Evolutionary conservation across 441 rosid genomes (phyloP).

Genomic region (Populus tomentosa): DNA sequence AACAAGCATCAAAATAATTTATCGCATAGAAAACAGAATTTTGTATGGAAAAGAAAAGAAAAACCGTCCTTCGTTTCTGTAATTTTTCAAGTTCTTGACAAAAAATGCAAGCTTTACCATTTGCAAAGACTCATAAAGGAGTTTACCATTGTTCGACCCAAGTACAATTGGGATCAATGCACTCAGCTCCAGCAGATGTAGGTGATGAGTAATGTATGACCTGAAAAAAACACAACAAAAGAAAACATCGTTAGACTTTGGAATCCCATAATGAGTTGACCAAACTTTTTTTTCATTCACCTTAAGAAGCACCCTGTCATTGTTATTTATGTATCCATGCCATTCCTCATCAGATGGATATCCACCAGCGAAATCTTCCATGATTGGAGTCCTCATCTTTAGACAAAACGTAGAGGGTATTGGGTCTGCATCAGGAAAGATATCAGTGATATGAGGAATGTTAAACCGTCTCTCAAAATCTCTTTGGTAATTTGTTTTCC

Average conservation of each 20-base stretch:
- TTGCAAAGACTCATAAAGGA: not conserved
- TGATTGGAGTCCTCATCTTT: conserved; percentile 81
- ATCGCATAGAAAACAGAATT: not conserved
- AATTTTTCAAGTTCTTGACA: not conserved
- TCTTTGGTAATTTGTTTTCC: conserved; percentile 61
- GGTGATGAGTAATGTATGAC: conserved; percentile 74
- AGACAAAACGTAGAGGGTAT: conserved; percentile 92
- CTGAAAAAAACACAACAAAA: conserved; percentile 26
- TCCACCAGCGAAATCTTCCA: conserved; percentile 62
- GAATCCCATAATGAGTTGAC: not conserved
- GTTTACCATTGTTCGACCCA: conserved; percentile 98
- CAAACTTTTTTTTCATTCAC: conserved; percentile 21
- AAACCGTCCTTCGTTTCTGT: not conserved
- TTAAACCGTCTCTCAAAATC: conserved; percentile 69
- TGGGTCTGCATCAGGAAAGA: conserved; percentile 57
- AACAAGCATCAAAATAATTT: not conserved
- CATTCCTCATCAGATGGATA: conserved; percentile 95
- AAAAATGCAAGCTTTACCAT: not conserved
- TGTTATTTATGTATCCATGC: conserved; percentile 93
- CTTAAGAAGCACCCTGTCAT: conserved; percentile 94
- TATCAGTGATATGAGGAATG: conserved; percentile 77
- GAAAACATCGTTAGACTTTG: not conserved
- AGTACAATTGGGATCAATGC: conserved; percentile 79
- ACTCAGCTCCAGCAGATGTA: conserved; percentile 92
- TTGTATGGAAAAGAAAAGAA: not conserved